Evolutionary conservation across 1,139 yeast species (phyloP), one percentile per base, ranked within the genome.

Genomic region (Geotrichum aggregatum): DNA sequence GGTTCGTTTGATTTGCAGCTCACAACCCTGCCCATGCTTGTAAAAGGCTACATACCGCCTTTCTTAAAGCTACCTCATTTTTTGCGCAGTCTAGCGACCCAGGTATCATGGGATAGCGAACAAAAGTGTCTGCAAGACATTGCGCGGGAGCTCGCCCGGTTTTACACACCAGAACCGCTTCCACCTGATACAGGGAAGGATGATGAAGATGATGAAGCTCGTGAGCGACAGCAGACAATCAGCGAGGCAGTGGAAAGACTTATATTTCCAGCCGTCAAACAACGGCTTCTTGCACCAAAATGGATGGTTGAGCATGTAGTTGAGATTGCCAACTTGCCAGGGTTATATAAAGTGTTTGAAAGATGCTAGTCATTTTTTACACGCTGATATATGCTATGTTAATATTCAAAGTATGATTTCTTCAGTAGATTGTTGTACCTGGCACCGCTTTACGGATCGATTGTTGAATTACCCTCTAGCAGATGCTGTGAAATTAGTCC

Each of bases 271-370:
- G 72, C 78, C 16, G 65, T 87, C 14, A 83, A 83, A 59, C 74
- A 74, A 55, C 71, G 82, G 45, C 78, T 89, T 34, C 65, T 88
- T 18, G 96, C 94, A 0, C 79, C 95, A 0, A 71, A 71, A 19
- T 64, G 63, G 3, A 61, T 89, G 31, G 59, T 69, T 1, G 65
- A 74, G 19, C 83, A 80, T 55, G 80, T 89, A 4, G 77, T 87
- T 1, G 96, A 92, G 66, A 80, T 94, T 41, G 98, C 98, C 0
- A 91, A 85, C 64, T 71, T 94, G 40, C 98, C 98, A 0, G 96
- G 96, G 0, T 71, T 94, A 52, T 94, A 94, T 68, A 80, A 76
- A 62, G 95, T 94, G 3, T 92, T 92, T 72, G 99, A 92, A 70
- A 75, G 98, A 63, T 92, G 98, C 65, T 89, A 59, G 42, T n/a